A percentile compares a stretch with the other conserved stretches of the same genome.
Evolutionary conservation across 2,329 filamentous ascomycete genomes (phyloP).

Genomic region (Furcasterigmium furcatum): DNA sequence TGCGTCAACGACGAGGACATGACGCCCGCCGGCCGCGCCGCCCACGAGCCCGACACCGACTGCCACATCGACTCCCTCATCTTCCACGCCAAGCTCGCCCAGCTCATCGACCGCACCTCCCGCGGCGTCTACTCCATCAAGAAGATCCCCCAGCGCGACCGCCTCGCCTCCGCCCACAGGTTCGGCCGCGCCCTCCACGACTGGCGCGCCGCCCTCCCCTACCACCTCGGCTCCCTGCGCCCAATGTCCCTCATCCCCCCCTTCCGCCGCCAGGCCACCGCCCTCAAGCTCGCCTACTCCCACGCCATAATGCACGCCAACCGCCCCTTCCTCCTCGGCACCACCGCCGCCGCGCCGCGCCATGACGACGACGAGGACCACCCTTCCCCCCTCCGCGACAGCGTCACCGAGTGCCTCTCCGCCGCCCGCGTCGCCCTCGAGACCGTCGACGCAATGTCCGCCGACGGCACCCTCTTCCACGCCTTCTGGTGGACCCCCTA

Average conservation of each 20-base stretch:
- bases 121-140: slow-evolving; percentile 35
- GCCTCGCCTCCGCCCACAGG: slow-evolving; percentile 31
- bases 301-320: slow-evolving; percentile 56
- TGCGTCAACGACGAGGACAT: slow-evolving; percentile 55
- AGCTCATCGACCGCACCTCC: slow-evolving; percentile 34
- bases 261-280: slow-evolving; percentile 45
- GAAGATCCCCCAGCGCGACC: slow-evolving; percentile 25
- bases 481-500: slow-evolving; percentile 52
- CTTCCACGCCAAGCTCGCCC: slow-evolving; percentile 39
- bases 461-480: slow-evolving; percentile 25
- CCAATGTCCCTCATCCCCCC: slow-evolving; percentile 41
- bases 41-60: slow-evolving; percentile 28
- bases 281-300: slow-evolving; percentile 49
- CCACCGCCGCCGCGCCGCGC: no score
- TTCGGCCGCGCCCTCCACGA: slow-evolving; percentile 32
- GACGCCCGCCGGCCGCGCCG: slow-evolving; percentile 28
- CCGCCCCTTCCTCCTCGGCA: slow-evolving; percentile 46
- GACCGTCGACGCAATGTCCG: slow-evolving; percentile 36
- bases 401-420: slow-evolving; percentile 38
- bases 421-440: slow-evolving; percentile 43
- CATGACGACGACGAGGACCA: slow-evolving; percentile 15
- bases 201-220: slow-evolving; percentile 35
- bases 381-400: slow-evolving; percentile 30
- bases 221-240: slow-evolving; percentile 37
- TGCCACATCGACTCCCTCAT: slow-evolving; percentile 46